These are phyloP conservation scores for Ustilago hordei DNA, from an alignment of 1,284 basidiomycete genomes.

Conservation along the genomic window DNA sequence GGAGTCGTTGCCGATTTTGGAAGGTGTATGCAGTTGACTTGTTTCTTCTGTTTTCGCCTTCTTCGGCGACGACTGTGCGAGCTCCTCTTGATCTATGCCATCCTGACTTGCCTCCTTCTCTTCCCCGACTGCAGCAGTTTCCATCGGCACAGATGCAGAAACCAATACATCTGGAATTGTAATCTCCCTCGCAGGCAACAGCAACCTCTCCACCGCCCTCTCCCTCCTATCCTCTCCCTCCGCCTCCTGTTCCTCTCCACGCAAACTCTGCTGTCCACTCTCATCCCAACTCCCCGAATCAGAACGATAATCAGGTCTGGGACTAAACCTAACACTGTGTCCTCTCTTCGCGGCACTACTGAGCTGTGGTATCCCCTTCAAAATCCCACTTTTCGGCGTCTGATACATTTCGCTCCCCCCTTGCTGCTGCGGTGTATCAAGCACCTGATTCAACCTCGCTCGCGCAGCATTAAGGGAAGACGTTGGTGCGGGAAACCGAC, in stretches of 20 bases:
- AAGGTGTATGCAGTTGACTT: slow-evolving; percentile 34
- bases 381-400: slow-evolving; percentile 27
- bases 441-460: slow-evolving; percentile 21
- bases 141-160: neutral
- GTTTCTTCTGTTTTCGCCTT: neutral
- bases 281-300: slow-evolving; percentile 52
- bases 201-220: slow-evolving; percentile 17
- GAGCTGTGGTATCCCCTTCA: slow-evolving; percentile 16
- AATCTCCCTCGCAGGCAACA: slow-evolving; percentile 26
- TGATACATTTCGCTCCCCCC: slow-evolving; percentile 6
- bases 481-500: slow-evolving; percentile 12
- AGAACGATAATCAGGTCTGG: slow-evolving; percentile 45
- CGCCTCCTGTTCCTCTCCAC: neutral
- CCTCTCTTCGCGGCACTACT: slow-evolving; percentile 14
- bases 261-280: slow-evolving; percentile 11
- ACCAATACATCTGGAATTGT: slow-evolving; percentile 26
- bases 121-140: neutral
- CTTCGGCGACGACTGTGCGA: slow-evolving; percentile 12
- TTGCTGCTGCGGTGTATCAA: slow-evolving; percentile 4
- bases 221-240: slow-evolving; percentile 10
- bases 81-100: neutral
- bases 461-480: slow-evolving; percentile 26
- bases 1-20: slow-evolving; percentile 3
- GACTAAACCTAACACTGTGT: slow-evolving; percentile 49
- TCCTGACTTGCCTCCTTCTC: neutral